Percentiles rank a stretch among this genome's conserved stretches.
phyloP scores from a whole-genome alignment of 2,329 filamentous ascomycete genomes.

The Pseudonectria buxi region DNA sequence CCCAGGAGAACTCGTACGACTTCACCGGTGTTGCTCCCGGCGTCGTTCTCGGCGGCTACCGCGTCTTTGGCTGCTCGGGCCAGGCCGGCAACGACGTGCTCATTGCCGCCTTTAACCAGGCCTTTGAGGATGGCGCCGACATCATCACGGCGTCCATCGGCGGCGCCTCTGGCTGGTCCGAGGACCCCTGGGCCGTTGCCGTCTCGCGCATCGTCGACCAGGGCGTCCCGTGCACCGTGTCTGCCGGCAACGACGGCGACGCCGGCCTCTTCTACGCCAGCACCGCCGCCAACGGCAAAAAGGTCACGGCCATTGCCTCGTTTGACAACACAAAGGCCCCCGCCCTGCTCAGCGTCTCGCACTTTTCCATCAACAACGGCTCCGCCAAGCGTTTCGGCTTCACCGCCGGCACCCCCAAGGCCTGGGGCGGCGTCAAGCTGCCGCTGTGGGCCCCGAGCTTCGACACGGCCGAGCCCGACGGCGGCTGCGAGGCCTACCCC shows the following conservation, averaged over 20 bases:
- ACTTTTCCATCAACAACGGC: constrained; percentile 33
- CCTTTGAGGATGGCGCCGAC: constrained; percentile 52
- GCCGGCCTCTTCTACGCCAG: constrained; percentile 43
- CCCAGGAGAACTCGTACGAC: constrained; percentile 45
- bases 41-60: constrained; percentile 49
- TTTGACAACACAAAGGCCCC: constrained; percentile 41
- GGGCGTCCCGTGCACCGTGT: constrained; percentile 46
- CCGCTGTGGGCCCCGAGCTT: constrained; percentile 44
- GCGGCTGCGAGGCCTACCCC: constrained; percentile 47
- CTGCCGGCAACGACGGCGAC: constrained; percentile 45
- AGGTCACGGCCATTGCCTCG: constrained; percentile 42
- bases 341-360: constrained; percentile 34
- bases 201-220: constrained; percentile 46
- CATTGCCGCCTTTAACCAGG: constrained; percentile 52
- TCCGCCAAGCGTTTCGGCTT: constrained; percentile 35
- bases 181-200: constrained; percentile 43
- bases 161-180: constrained; percentile 44
- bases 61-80: constrained; percentile 50
- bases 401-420: constrained; percentile 32
- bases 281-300: constrained; percentile 41
- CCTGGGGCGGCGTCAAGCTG: constrained; percentile 40
- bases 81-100: constrained; percentile 48
- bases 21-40: constrained; percentile 52
- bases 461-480: constrained; percentile 40
- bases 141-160: constrained; percentile 52